Conservation (phyloP, 768 basidiomycete species). For the Chalciporus pseudorubinellus region DNA sequence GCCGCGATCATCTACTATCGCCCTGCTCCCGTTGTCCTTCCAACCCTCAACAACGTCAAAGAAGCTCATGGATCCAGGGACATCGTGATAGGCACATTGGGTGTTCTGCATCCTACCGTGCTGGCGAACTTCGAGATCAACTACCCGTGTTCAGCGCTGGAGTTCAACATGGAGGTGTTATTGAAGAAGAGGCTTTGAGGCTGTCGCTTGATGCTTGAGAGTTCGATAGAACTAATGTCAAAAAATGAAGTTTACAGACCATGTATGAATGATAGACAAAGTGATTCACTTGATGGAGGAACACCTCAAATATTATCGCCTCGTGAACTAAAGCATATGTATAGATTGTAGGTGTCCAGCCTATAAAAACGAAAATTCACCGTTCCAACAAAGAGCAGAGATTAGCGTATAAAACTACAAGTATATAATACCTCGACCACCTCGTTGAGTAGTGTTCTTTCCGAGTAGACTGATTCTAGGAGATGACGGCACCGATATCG, state of each 20-base stretch:
- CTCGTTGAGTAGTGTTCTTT: background rate
- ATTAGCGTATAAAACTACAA: conserved; percentile 25
- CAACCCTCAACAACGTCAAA: conserved; percentile 43
- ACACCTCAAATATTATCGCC: background rate
- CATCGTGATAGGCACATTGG: conserved; percentile 80
- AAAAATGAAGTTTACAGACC: conserved; percentile 1
- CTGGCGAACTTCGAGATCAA: conserved; percentile 91
- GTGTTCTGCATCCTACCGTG: conserved; percentile 90
- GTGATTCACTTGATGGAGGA: background rate
- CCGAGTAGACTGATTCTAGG: background rate
- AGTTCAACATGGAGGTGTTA: conserved; percentile 96
- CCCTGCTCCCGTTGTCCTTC: conserved; percentile 34
- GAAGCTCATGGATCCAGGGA: conserved; percentile 50
- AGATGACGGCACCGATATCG: background rate
- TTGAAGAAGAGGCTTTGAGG: conserved; percentile 50
- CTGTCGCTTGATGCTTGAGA: background rate
- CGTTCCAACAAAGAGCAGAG: background rate
- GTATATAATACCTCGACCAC: background rate
- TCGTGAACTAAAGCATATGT: background rate
- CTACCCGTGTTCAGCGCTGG: conserved; percentile 92
- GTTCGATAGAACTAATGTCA: background rate
- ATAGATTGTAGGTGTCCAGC: conserved; percentile 5
- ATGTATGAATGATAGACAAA: conserved; percentile 6
- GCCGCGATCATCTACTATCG: conserved; percentile 92
- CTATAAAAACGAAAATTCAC: conserved; percentile 9